Conservation (phyloP, 805 yeast genomes). For the Candida boidinii region DNA sequence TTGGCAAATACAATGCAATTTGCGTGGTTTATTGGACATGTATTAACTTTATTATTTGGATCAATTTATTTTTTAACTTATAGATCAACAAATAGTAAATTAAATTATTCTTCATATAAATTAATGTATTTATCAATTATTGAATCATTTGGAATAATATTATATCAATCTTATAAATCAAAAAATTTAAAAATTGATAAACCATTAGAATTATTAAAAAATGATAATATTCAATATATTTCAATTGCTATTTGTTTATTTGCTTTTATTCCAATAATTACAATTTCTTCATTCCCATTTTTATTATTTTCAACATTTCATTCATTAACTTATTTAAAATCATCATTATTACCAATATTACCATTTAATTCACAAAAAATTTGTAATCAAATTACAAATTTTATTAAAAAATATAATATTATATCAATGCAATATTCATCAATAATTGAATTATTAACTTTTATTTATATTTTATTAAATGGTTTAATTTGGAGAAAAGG, state of each 20-base stretch:
- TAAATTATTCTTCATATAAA: conserved; percentile 44
- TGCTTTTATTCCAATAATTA: conserved; percentile 47
- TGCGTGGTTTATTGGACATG: conserved; percentile 67
- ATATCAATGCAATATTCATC: conserved; percentile 52
- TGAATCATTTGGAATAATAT: conserved; percentile 67
- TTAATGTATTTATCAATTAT: conserved; percentile 55
- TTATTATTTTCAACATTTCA: conserved; percentile 77
- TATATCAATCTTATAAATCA: conserved; percentile 47
- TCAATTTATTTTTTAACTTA: conserved; percentile 29
- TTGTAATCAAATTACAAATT: conserved; percentile 25
- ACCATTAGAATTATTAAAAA: conserved; percentile 28
- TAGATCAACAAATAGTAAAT: conserved; percentile 19
- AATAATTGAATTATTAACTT: conserved; percentile 34
- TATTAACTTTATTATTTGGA: conserved; percentile 34
- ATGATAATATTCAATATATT: conserved; percentile 51
- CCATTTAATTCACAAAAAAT: conserved; percentile 18
- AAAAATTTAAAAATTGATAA: conserved; percentile 16
- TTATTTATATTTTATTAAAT: conserved; percentile 22
- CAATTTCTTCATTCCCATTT: conserved; percentile 65
- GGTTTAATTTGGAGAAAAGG: conserved; percentile 48
- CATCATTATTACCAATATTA: conserved; percentile 57
- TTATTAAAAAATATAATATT: conserved; percentile 50
- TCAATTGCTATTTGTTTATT: conserved; percentile 46
- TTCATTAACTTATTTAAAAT: conserved; percentile 59
- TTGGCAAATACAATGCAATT: conserved; percentile 47